phyloP scores from a whole-genome alignment of 306 rosid species.

The Geum urbanum region DNA sequence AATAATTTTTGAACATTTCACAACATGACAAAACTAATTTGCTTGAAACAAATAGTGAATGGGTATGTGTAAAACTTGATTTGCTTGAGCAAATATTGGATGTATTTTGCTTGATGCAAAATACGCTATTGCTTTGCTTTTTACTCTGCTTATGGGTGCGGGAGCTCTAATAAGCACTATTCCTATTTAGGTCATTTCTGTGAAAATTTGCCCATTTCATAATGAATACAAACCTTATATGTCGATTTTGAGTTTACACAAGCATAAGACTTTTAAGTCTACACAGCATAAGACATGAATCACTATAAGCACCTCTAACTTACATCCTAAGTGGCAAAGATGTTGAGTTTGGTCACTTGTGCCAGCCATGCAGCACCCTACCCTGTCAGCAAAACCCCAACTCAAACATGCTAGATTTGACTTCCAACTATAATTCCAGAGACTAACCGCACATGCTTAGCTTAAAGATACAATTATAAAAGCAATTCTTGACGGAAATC shows the following conservation, averaged over 20 bases:
- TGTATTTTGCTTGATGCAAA: too few species aligned
- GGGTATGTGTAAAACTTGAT: too few species aligned
- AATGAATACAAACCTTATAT: background rate
- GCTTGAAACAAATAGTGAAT: too few species aligned
- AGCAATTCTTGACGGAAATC: background rate
- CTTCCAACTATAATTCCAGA: background rate
- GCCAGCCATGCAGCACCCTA: background rate
- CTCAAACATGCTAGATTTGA: background rate
- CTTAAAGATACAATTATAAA: background rate
- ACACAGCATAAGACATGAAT: background rate
- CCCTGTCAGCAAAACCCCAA: background rate
- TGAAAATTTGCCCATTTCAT: too few species aligned
- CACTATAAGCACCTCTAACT: constrained; percentile 1
- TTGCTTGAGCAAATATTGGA: too few species aligned
- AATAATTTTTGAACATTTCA: too few species aligned
- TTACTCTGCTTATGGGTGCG: too few species aligned
- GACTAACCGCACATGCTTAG: background rate
- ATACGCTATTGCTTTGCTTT: too few species aligned
- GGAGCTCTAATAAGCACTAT: too few species aligned
- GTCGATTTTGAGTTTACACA: background rate
- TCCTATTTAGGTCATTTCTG: too few species aligned
- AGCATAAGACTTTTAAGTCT: too few species aligned
- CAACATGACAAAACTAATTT: too few species aligned
- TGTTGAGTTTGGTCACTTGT: background rate
- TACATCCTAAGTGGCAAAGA: background rate